phyloP scores from a whole-genome alignment of 2,329 filamentous ascomycete species.

The Macrophomina phaseolina region DNA sequence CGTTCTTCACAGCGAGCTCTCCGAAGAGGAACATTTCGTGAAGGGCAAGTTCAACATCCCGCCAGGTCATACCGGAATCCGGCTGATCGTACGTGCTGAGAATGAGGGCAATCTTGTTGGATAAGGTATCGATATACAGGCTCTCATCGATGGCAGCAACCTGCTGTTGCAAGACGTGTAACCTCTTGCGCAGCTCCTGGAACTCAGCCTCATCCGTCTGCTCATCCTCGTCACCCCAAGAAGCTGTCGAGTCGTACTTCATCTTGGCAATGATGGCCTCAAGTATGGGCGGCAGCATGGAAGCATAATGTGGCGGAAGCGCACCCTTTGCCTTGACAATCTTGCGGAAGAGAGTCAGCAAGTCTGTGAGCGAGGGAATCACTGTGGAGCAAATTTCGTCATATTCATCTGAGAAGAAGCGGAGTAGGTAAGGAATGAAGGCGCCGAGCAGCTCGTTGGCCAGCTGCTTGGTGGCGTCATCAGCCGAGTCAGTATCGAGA shows the following conservation, averaged over 20 bases:
- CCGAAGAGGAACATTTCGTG: constrained; percentile 97
- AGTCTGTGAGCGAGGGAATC: constrained; percentile 89
- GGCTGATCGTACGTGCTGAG: constrained; percentile 69
- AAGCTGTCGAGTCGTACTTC: constrained; percentile 94
- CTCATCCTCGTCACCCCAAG: constrained; percentile 92
- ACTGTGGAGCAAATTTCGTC: constrained; percentile 97
- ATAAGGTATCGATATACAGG: constrained; percentile 87
- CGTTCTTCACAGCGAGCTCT: constrained; percentile 87
- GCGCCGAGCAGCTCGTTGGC: constrained; percentile 82
- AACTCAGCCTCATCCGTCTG: constrained; percentile 98
- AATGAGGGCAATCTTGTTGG: constrained; percentile 83
- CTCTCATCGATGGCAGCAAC: constrained; percentile 87
- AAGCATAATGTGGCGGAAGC: constrained; percentile 75
- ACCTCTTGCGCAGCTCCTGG: constrained; percentile 85
- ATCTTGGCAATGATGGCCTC: constrained; percentile 95
- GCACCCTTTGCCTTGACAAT: constrained; percentile 66
- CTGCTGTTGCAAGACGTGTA: constrained; percentile 91
- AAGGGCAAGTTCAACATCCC: constrained; percentile 89
- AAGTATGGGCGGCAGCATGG: constrained; percentile 84
- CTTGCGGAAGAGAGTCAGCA: constrained; percentile 89
- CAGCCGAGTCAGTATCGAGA: constrained; percentile 71
- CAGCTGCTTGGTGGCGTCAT: constrained; percentile 69
- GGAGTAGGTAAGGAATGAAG: constrained; percentile 85
- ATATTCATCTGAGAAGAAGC: constrained; percentile 97
- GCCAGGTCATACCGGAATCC: constrained; percentile 78